These are phyloP conservation scores for Laetiporus sulphureus DNA, from an alignment of 1,284 basidiomycete genomes.

Conservation along the genomic window DNA sequence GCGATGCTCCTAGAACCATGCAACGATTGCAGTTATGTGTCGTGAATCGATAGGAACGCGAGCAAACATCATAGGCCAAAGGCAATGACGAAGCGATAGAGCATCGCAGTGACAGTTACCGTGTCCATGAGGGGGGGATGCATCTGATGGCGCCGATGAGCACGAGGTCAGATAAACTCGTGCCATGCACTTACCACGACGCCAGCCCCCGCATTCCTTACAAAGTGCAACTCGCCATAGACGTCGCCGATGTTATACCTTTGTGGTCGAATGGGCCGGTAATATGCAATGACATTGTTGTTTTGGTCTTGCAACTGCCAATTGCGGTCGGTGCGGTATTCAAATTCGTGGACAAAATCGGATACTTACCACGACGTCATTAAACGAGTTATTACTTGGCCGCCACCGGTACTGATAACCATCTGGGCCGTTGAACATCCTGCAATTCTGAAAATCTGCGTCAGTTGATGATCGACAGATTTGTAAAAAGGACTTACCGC, in stretches of 20 bases:
- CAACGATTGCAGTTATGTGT: too few relatives aligned
- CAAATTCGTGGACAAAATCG: conserved; percentile 8
- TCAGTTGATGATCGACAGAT: too few relatives aligned
- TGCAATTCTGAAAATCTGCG: conserved; percentile 28
- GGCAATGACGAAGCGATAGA: conserved; percentile 68
- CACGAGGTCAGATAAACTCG: conserved; percentile 15
- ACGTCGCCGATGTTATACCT: conserved; percentile 80
- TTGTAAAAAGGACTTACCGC: conserved; percentile 44
- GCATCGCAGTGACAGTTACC: conserved; percentile 75
- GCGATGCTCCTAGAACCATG: too few relatives aligned
- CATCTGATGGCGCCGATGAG: conserved; percentile 41
- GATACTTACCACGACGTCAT: conserved; percentile 56
- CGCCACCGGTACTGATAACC: conserved; percentile 74
- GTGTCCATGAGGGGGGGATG: conserved; percentile 85
- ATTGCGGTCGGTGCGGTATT: too few relatives aligned
- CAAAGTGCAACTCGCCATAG: conserved; percentile 74
- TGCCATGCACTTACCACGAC: conserved; percentile 56
- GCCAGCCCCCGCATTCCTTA: conserved; percentile 68
- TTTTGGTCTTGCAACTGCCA: conserved; percentile 66
- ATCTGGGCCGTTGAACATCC: conserved; percentile 77
- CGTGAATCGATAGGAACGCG: conserved; percentile 9
- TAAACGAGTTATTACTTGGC: conserved; percentile 42
- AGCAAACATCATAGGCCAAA: conserved; percentile 50
- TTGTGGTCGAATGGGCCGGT: conserved; percentile 64
- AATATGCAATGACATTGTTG: conserved; percentile 66